Percentiles rank a stretch among this genome's conserved stretches.
phyloP scores from a whole-genome alignment of 176 grass and related monocot species.

The Eremochloa ophiuroides region DNA sequence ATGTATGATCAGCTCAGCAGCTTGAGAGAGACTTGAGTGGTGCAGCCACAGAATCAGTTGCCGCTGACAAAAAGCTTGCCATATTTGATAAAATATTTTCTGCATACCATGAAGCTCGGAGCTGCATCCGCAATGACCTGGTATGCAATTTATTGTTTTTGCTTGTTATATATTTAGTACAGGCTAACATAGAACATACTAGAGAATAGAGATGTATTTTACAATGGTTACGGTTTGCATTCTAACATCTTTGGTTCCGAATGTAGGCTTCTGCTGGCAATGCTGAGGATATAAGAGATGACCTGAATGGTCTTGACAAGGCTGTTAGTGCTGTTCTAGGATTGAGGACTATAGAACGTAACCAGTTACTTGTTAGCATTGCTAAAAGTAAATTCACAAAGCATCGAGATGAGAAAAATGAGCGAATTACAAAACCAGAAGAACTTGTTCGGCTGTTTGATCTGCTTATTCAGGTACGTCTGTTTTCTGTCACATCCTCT shows the following conservation, averaged over 20 bases:
- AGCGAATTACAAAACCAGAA: constrained; percentile 95
- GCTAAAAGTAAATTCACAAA: constrained; percentile 98
- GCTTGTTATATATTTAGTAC: background rate
- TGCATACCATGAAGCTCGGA: constrained; percentile 96
- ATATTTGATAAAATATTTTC: constrained; percentile 98
- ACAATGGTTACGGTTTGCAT: background rate
- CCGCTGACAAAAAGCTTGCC: constrained; percentile 84
- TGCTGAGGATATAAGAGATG: constrained; percentile 89
- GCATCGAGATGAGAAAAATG: constrained; percentile 75
- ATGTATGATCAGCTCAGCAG: constrained; percentile 92
- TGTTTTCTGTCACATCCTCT: constrained; percentile 7
- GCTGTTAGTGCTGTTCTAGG: constrained; percentile 91
- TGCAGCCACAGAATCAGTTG: constrained; percentile 55
- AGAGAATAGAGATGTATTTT: background rate
- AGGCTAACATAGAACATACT: background rate
- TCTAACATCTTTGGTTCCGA: background rate
- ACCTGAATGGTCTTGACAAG: constrained; percentile 95
- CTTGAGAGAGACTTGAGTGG: constrained; percentile 81
- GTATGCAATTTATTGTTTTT: constrained; percentile 40
- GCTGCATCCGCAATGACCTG: constrained; percentile 94
- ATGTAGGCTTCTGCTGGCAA: constrained; percentile 82
- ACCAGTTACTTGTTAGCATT: constrained; percentile 73
- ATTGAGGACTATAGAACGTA: constrained; percentile 88
- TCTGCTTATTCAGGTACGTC: constrained; percentile 81
- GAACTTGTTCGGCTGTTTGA: constrained; percentile 94